These are phyloP conservation scores for Thermomyces lanuginosus DNA, from an alignment of 2,329 filamentous ascomycete species.

Conservation along the genomic window DNA sequence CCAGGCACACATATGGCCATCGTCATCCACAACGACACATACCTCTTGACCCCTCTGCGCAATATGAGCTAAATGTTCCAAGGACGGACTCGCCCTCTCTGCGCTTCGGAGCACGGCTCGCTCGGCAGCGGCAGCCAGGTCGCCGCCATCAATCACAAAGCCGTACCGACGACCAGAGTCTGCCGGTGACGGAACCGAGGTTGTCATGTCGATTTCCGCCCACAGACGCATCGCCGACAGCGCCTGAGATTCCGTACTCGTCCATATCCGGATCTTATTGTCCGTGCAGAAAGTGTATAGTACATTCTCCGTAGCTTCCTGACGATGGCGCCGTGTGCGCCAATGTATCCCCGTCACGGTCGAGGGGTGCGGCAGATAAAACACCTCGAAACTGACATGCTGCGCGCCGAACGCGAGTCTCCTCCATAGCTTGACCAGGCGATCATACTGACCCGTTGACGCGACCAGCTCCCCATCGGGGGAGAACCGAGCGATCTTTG, in stretches of 20 bases:
- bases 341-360: slow-evolving; percentile 72
- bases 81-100: slow-evolving; percentile 49
- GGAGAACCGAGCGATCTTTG: slow-evolving; percentile 61
- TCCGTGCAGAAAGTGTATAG: slow-evolving; percentile 82
- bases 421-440: slow-evolving; percentile 83
- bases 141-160: slow-evolving; percentile 67
- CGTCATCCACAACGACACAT: slow-evolving; percentile 68
- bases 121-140: slow-evolving; percentile 65
- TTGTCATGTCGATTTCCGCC: slow-evolving; percentile 59
- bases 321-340: slow-evolving; percentile 60
- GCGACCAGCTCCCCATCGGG: slow-evolving; percentile 79
- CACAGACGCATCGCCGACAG: slow-evolving; percentile 62
- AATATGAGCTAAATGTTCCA: slow-evolving; percentile 73
- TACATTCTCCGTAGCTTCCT: slow-evolving; percentile 69
- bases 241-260: slow-evolving; percentile 53
- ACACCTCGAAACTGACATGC: slow-evolving; percentile 75
- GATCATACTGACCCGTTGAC: slow-evolving; percentile 60
- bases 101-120: slow-evolving; percentile 50
- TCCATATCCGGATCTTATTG: slow-evolving; percentile 68
- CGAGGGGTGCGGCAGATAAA: slow-evolving; percentile 72
- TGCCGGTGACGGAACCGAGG: slow-evolving; percentile 49
- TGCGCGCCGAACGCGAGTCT: slow-evolving; percentile 67
- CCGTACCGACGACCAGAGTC: slow-evolving; percentile 44
- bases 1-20: slow-evolving; percentile 80
- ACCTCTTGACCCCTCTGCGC: slow-evolving; percentile 76